These are phyloP conservation scores for Exophiala xenobiotica DNA, from an alignment of 2,329 filamentous ascomycete species.

Conservation along the genomic window DNA sequence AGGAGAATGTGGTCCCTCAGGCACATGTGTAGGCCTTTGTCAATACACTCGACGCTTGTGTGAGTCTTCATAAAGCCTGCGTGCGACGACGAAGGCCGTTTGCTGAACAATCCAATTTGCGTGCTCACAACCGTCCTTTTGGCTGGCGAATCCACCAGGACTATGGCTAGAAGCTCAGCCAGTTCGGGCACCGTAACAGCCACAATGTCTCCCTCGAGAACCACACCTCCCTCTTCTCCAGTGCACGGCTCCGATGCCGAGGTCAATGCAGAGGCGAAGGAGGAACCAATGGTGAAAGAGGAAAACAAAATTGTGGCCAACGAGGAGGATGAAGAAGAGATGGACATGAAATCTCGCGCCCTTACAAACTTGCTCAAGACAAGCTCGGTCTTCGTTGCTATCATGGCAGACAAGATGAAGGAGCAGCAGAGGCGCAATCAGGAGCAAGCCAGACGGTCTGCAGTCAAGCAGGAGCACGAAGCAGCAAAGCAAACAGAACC, in stretches of 20 bases:
- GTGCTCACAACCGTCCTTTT: neutral
- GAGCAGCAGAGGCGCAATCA: constrained; percentile 44
- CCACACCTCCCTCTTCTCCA: constrained; percentile 19
- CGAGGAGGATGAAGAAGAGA: constrained; percentile 38
- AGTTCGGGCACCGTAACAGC: constrained; percentile 11
- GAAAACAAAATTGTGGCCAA: constrained; percentile 28
- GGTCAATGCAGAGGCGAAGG: constrained; percentile 7
- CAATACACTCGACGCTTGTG: no score
- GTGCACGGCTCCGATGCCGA: constrained; percentile 2
- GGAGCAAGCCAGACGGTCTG: constrained; percentile 42
- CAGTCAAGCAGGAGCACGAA: constrained; percentile 36
- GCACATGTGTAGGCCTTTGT: no score
- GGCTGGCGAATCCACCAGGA: neutral
- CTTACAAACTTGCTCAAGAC: constrained; percentile 48
- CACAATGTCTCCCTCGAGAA: constrained; percentile 17
- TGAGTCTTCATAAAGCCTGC: no score
- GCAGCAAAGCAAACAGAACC: constrained; percentile 33
- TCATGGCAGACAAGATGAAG: constrained; percentile 52
- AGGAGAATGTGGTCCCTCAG: no score
- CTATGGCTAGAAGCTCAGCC: constrained; percentile 13
- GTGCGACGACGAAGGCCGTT: no score
- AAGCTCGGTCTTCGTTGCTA: constrained; percentile 49
- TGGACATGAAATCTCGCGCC: constrained; percentile 46
- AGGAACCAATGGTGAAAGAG: constrained; percentile 4
- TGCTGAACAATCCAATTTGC: constrained; percentile 1